Base-by-base conservation (phyloP, 2,329 filamentous ascomycete species). In the Parafenestella ontariensis region DNA sequence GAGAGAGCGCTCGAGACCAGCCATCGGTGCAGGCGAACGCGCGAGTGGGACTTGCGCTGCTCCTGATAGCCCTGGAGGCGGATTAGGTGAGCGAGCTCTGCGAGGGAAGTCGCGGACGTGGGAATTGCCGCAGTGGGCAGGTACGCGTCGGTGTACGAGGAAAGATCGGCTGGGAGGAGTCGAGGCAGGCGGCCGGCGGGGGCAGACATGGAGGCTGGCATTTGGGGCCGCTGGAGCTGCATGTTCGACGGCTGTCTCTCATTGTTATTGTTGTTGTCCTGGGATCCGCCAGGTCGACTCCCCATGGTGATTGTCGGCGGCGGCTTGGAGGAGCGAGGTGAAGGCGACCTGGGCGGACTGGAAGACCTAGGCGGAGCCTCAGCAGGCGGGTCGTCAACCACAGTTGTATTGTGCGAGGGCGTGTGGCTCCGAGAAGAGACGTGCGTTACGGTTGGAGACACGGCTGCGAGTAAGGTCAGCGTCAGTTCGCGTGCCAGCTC, bases 51-150 rank as follows among this genome's bases (percentile, higher is more conserved):
- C 77, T 89, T 86, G 81, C 91, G 90, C 81, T 89, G 89, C 81
- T 91, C 88, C 77, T 94, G 90, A 73, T 92, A 92, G 68, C 88
- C 89, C 72, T 89, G 89, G 58, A 92, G 80, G 57, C 89, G 87
- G 61, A 92, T 89, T 66, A 93, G 77, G 74, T 92, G 89, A 46
- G 89, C 89, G 62, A 94, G 84, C 76, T 93, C 89, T 68, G 90
- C 87, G 57, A 94, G 80, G 13, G 87, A 89, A 41, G 89, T 91
- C 54, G 85, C 84, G 41, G 89, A 85, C 46, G 81, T 82, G 57
- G 76, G 72, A 40, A 78, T 70, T 41, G 89, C 85, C 33, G 83
- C 81, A 44, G 83, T 75, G 43, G 78, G 81, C 50, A 88, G 74
- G 61, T 84, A 82, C 13, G 84, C 77, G 70, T 89, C 89, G 41